phyloP scores from a whole-genome alignment of 805 yeast species.

The Pichia deserticola region DNA sequence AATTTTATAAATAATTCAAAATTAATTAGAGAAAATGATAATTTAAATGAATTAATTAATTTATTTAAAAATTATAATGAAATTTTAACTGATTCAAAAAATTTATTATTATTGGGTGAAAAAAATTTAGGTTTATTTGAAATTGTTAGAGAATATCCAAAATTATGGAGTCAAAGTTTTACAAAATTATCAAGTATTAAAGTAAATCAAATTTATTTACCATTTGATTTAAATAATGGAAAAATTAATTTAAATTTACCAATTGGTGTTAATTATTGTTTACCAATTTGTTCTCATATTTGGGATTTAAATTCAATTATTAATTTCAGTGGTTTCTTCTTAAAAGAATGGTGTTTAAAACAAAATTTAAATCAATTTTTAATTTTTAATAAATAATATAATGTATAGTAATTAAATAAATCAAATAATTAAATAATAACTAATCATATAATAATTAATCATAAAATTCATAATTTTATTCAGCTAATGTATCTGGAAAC shows the following conservation, averaged over 20 bases:
- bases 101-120: conserved; percentile 15
- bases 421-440: too few relatives aligned
- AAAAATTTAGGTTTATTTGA: conserved; percentile 9
- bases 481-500: conserved; percentile 56
- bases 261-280: conserved; percentile 11
- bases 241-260: background rate
- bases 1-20: background rate
- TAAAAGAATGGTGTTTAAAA: conserved; percentile 16
- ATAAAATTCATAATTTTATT: background rate
- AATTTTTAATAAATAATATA: background rate
- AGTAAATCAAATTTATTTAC: conserved; percentile 3
- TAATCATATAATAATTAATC: too few relatives aligned
- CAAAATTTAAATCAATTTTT: background rate
- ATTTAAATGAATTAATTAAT: conserved; percentile 3
- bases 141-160: conserved; percentile 13
- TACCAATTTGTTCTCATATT: conserved; percentile 11
- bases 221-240: background rate
- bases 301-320: conserved; percentile 13
- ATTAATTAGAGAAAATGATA: background rate
- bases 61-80: conserved; percentile 6
- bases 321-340: conserved; percentile 18
- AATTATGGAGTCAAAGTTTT: conserved; percentile 7
- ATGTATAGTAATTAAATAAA: background rate
- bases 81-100: conserved; percentile 3
- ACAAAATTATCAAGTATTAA: conserved; percentile 4